These are phyloP conservation scores for Mycena venus DNA, from an alignment of 768 basidiomycete genomes.

Conservation along the genomic window DNA sequence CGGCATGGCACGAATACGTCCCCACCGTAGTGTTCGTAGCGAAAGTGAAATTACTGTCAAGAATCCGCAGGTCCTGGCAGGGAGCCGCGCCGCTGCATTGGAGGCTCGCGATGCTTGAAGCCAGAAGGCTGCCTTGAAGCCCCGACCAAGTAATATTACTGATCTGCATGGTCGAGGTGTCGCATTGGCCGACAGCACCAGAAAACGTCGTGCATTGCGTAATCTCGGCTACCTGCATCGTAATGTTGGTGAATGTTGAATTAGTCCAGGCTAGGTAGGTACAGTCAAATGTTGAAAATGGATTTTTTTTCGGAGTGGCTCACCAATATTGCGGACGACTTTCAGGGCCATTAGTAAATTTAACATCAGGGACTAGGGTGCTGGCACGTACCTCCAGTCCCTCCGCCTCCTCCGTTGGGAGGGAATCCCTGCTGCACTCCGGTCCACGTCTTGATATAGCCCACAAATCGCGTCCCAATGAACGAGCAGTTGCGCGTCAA, in stretches of 20 bases:
- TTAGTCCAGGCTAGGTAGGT: neutral
- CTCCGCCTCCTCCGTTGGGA: conserved; percentile 52
- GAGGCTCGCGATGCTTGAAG: conserved; percentile 40
- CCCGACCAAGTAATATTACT: conserved; percentile 48
- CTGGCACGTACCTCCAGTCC: conserved; percentile 38
- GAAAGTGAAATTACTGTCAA: conserved; percentile 8
- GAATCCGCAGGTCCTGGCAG: conserved; percentile 32
- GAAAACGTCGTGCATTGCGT: conserved; percentile 47
- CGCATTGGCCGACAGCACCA: conserved; percentile 48
- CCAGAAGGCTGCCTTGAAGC: conserved; percentile 40
- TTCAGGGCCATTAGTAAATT: neutral
- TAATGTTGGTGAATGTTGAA: too few relatives aligned
- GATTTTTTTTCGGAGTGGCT: too few relatives aligned
- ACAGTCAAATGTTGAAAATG: too few relatives aligned
- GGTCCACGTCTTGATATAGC: conserved; percentile 54
- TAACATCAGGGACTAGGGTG: too few relatives aligned
- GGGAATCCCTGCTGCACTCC: conserved; percentile 47
- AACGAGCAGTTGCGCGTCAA: conserved; percentile 43
- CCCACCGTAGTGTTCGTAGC: conserved; percentile 13
- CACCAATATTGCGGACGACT: conserved; percentile 42
- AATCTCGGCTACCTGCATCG: conserved; percentile 30
- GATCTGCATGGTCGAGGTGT: conserved; percentile 50
- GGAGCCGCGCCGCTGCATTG: conserved; percentile 51
- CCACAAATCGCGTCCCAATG: conserved; percentile 40
- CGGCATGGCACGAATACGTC: conserved; percentile 29